phyloP scores from a whole-genome alignment of 139 green algal species.

The Astrephomene gubernaculifera region DNA sequence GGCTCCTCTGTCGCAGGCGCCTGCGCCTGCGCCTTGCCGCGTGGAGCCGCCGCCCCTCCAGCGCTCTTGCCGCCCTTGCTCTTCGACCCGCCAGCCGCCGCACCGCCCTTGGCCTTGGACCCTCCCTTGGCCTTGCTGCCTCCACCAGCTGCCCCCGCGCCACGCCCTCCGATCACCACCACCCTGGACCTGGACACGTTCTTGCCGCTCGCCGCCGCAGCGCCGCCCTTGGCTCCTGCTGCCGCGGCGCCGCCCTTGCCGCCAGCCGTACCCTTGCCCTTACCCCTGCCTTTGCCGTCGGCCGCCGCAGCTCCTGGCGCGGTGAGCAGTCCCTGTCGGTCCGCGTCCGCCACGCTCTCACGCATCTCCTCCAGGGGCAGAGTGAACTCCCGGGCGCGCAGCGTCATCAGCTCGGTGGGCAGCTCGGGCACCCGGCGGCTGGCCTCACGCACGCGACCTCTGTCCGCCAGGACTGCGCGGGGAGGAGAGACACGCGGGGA shows the following conservation, averaged over 20 bases:
- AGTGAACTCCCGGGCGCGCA: slow-evolving; percentile 12
- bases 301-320: not conserved
- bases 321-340: slow-evolving; percentile 12
- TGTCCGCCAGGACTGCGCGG: slow-evolving; percentile 13
- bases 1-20: slow-evolving; percentile 1
- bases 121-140: not conserved
- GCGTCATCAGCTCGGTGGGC: slow-evolving; percentile 1
- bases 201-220: not conserved
- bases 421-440: slow-evolving; percentile 23
- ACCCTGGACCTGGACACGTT: slow-evolving; percentile 4
- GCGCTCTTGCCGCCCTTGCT: not conserved
- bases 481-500: not conserved
- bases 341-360: slow-evolving; percentile 31
- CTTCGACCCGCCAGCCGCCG: not conserved
- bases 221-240: not conserved
- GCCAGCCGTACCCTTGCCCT: slow-evolving; percentile 8
- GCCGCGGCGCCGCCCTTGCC: not conserved
- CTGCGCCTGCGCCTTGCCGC: not conserved
- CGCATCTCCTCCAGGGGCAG: slow-evolving; percentile 29
- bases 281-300: not conserved
- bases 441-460: slow-evolving; percentile 16
- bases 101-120: not conserved
- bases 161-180: slow-evolving; percentile 1
- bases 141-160: not conserved
- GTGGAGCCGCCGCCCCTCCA: not conserved